phyloP scores from a whole-genome alignment of 192 early-diverging fungal genomes.

The Coemansia aciculifera region DNA sequence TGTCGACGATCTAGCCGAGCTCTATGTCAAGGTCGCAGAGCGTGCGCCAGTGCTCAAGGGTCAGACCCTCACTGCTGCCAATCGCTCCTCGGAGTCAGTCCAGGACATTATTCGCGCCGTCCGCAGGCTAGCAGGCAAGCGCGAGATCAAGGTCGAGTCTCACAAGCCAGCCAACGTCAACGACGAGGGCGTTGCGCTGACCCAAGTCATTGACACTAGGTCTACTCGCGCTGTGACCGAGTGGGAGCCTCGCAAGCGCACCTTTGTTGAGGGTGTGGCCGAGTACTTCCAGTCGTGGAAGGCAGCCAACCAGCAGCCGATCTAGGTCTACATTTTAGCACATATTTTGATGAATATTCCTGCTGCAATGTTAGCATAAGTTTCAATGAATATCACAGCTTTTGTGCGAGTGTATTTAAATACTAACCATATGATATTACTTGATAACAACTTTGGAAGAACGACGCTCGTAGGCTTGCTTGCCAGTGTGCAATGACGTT shows the following conservation, averaged over 20 bases:
- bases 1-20: conserved; percentile 16
- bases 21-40: conserved; percentile 14
- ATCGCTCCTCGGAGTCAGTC: conserved; percentile 9
- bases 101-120: conserved; percentile 12
- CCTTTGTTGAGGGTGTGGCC: conserved; percentile 11
- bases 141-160: conserved; percentile 8
- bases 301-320: background rate
- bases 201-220: conserved; percentile 15
- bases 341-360: background rate
- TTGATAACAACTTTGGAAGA: background rate
- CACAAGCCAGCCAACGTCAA: background rate
- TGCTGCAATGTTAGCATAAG: background rate
- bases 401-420: background rate
- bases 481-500: conserved; percentile 32
- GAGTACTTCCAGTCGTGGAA: conserved; percentile 17
- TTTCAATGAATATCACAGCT: background rate
- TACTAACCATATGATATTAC: background rate
- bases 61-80: conserved; percentile 4
- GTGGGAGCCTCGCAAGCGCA: conserved; percentile 21
- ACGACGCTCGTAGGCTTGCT: conserved; percentile 22
- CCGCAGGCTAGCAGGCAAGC: background rate
- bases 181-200: conserved; percentile 7
- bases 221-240: background rate
- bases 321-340: background rate
- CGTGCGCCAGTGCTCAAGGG: conserved; percentile 10